Evolutionary conservation across 441 rosid genomes (phyloP).

Genomic region (Erodium texanum): DNA sequence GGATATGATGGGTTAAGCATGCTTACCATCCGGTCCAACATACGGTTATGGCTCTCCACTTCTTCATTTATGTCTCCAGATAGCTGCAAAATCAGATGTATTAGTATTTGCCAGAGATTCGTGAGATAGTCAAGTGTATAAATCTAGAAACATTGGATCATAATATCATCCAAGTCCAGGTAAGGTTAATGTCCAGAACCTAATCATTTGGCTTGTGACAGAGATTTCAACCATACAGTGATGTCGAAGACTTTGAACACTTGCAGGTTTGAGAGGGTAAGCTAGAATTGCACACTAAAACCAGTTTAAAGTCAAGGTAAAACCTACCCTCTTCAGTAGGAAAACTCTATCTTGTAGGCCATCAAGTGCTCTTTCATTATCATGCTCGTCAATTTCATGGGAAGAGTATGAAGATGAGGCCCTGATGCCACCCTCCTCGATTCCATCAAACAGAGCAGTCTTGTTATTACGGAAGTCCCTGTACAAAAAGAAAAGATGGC

Average conservation of each 20-base stretch:
- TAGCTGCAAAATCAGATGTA: conserved; percentile 38
- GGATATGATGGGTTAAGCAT: neutral
- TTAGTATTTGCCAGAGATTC: conserved; percentile 11
- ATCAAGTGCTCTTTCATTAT: conserved; percentile 81
- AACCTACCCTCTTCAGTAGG: conserved; percentile 79
- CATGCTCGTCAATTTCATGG: conserved; percentile 88
- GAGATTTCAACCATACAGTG: neutral
- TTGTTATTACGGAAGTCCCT: conserved; percentile 70
- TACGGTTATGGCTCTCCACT: conserved; percentile 76
- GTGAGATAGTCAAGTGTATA: conserved; percentile 3
- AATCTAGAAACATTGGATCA: conserved; percentile 1
- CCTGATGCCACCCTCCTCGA: conserved; percentile 95
- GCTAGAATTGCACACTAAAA: neutral
- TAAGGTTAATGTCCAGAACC: no score
- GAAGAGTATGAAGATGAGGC: conserved; percentile 71
- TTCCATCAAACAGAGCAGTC: conserved; percentile 77
- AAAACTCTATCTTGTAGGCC: conserved; percentile 83
- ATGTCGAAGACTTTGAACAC: neutral
- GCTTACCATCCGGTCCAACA: conserved; percentile 89
- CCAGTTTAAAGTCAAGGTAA: conserved; percentile 12
- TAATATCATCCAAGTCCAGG: neutral
- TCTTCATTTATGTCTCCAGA: conserved; percentile 93
- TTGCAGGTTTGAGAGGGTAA: neutral
- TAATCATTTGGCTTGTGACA: no score
- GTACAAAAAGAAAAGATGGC: conserved; percentile 17